phyloP scores from a whole-genome alignment of 495 filamentous ascomycete genomes.

The Penicillium soppii region DNA sequence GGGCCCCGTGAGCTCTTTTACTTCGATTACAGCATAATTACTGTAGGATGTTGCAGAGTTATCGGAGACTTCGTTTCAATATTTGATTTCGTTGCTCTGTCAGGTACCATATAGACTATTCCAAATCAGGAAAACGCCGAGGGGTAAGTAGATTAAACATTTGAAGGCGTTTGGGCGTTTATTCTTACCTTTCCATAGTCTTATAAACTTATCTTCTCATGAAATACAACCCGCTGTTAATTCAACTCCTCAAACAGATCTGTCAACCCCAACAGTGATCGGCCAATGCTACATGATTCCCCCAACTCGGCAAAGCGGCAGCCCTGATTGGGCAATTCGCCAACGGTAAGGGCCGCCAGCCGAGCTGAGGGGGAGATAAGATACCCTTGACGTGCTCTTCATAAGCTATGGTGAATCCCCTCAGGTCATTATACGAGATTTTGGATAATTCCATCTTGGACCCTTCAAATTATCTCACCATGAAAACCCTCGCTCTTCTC shows the following conservation, averaged over 20 bases:
- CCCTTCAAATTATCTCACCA: background rate
- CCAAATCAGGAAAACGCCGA: background rate
- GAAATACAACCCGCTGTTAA: too few species aligned
- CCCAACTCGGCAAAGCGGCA: constrained; percentile 2
- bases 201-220: background rate
- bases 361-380: constrained; percentile 13
- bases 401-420: background rate
- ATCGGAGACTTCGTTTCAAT: too few species aligned
- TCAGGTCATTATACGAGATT: background rate
- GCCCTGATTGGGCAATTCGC: constrained; percentile 2
- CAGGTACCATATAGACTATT: background rate
- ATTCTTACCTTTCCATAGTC: background rate
- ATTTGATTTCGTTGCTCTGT: background rate
- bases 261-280: background rate
- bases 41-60: too few species aligned
- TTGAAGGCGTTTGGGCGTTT: background rate
- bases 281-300: background rate
- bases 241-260: too few species aligned
- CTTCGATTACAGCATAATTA: too few species aligned
- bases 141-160: background rate
- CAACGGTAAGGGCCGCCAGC: constrained; percentile 6
- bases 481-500: constrained; percentile 19
- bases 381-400: constrained; percentile 1
- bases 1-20: too few species aligned
- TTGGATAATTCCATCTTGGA: background rate